phyloP scores from a whole-genome alignment of 2,329 filamentous ascomycete species.

The Acarospora socialis region DNA sequence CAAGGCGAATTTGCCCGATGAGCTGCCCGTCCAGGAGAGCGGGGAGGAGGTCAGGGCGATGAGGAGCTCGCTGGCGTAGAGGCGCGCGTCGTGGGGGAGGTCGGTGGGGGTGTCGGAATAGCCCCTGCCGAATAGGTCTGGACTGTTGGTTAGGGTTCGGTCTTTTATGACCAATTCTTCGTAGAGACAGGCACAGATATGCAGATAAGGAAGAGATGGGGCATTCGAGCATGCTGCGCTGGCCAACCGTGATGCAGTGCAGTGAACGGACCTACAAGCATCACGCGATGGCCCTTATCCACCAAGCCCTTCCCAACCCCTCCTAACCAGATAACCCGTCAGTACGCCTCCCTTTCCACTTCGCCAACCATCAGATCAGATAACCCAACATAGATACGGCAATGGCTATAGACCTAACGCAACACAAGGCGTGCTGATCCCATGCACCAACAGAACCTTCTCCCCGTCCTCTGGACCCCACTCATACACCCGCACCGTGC shows the following conservation, averaged over 20 bases:
- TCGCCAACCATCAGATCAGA: background rate
- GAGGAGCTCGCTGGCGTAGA: conserved; percentile 53
- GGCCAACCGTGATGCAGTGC: no score
- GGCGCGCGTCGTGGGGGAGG: conserved; percentile 45
- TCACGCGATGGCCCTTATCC: conserved; percentile 54
- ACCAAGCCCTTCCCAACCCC: conserved; percentile 52
- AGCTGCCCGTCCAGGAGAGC: conserved; percentile 38
- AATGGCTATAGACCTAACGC: conserved; percentile 36
- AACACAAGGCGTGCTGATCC: conserved; percentile 65
- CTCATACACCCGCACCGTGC: conserved; percentile 60
- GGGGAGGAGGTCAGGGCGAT: conserved; percentile 50
- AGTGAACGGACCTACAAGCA: conserved; percentile 52
- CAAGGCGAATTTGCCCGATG: conserved; percentile 47
- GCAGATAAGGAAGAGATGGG: no score
- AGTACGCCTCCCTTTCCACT: no score
- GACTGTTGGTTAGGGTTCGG: background rate
- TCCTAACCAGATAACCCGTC: no score
- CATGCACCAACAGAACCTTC: conserved; percentile 63
- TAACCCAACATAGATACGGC: background rate
- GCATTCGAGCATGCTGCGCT: no score
- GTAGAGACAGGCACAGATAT: background rate
- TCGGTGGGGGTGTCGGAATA: conserved; percentile 55
- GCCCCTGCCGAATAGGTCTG: conserved; percentile 62
- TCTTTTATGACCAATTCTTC: background rate
- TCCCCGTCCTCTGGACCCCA: conserved; percentile 60